phyloP scores from a whole-genome alignment of 1,284 basidiomycete genomes.

The Apiotrichum siamense region DNA sequence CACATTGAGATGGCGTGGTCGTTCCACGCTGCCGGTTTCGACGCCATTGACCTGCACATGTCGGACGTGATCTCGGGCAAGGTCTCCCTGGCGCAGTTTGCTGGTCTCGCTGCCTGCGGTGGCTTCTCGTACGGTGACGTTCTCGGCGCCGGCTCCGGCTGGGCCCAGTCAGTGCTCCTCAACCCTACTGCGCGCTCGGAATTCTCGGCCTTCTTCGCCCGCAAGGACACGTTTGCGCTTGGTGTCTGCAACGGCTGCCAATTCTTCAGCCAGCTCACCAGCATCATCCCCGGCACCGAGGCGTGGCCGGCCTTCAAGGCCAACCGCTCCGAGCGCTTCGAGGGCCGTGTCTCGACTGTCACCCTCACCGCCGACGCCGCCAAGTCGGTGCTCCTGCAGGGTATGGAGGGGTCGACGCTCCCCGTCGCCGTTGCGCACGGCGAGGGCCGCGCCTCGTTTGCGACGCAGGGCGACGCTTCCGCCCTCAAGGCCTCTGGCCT shows the following conservation, averaged over 20 bases:
- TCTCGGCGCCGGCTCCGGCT: constrained; percentile 93
- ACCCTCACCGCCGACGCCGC: constrained; percentile 57
- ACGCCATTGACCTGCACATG: constrained; percentile 96
- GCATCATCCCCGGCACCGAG: constrained; percentile 79
- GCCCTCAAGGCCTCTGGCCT: constrained; percentile 54
- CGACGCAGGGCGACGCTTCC: constrained; percentile 46
- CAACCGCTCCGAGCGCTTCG: constrained; percentile 85
- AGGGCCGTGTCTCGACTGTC: constrained; percentile 76
- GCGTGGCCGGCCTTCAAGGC: constrained; percentile 87
- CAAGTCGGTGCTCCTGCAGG: constrained; percentile 73
- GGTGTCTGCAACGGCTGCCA: constrained; percentile 99
- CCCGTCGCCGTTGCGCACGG: constrained; percentile 95
- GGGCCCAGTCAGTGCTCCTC: constrained; percentile 89
- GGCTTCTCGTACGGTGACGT: constrained; percentile 99
- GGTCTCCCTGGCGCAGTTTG: constrained; percentile 63
- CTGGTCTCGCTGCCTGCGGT: constrained; percentile 88
- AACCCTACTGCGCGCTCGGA: constrained; percentile 66
- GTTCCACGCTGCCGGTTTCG: constrained; percentile 87
- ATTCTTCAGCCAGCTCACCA: constrained; percentile 80
- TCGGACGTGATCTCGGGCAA: constrained; percentile 79
- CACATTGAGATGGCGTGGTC: constrained; percentile 99
- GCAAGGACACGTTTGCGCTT: constrained; percentile 76
- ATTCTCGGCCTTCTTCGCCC: constrained; percentile 74
- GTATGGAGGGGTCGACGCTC: constrained; percentile 78
- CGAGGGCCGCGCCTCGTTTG: constrained; percentile 80